phyloP scores from a whole-genome alignment of 306 rosid species.

The Gastrolobium bilobum region DNA sequence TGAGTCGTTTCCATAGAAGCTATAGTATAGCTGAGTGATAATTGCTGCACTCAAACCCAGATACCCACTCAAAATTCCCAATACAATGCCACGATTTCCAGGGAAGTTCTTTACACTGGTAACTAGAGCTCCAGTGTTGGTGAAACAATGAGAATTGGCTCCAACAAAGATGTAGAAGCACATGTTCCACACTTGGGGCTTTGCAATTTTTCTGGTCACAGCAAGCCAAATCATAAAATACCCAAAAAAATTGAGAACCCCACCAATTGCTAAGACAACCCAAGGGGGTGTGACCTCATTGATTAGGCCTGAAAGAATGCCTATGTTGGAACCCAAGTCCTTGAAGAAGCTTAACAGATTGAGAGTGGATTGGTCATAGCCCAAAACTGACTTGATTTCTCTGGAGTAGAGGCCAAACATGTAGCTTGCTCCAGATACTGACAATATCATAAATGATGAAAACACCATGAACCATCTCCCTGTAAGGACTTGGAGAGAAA shows the following conservation, averaged over 20 bases:
- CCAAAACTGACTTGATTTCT: slow-evolving; percentile 54
- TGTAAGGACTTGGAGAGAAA: slow-evolving; percentile 44
- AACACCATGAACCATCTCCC: slow-evolving; percentile 63
- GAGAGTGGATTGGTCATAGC: slow-evolving; percentile 58
- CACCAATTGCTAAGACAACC: slow-evolving; percentile 54
- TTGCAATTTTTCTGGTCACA: slow-evolving; percentile 53
- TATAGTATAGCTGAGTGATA: slow-evolving; percentile 56
- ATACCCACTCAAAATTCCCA: slow-evolving; percentile 54
- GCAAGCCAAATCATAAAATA: slow-evolving; percentile 60
- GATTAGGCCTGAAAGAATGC: slow-evolving; percentile 54
- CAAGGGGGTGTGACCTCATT: slow-evolving; percentile 58
- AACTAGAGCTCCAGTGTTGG: slow-evolving; percentile 56
- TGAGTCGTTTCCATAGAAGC: slow-evolving; percentile 64
- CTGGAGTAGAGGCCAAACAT: slow-evolving; percentile 56
- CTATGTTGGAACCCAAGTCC: slow-evolving; percentile 56
- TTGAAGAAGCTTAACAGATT: slow-evolving; percentile 54
- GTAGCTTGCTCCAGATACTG: slow-evolving; percentile 60
- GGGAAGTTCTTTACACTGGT: slow-evolving; percentile 60
- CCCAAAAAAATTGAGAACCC: slow-evolving; percentile 50
- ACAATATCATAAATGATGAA: slow-evolving; percentile 58
- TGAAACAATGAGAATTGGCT: slow-evolving; percentile 58
- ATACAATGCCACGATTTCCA: slow-evolving; percentile 52
- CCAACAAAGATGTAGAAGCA: slow-evolving; percentile 54
- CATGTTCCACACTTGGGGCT: slow-evolving; percentile 48
- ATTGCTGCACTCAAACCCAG: slow-evolving; percentile 53